Conservation (phyloP, 495 filamentous ascomycete species). For the Cercophora sp. region DNA sequence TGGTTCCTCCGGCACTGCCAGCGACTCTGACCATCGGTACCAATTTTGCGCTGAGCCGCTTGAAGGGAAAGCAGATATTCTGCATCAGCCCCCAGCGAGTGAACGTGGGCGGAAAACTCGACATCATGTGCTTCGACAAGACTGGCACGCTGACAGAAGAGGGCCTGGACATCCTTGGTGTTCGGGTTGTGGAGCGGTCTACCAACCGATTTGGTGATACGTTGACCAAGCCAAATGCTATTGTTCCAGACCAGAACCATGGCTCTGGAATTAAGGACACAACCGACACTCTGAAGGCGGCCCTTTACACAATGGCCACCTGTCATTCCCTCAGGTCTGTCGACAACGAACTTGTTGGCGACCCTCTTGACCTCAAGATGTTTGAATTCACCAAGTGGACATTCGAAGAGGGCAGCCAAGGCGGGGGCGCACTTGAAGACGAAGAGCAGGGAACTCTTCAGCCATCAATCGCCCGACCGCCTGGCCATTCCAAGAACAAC, state of each 20-base stretch:
- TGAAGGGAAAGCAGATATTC: constrained; percentile 86
- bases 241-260: constrained; percentile 54
- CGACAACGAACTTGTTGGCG: constrained; percentile 83
- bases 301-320: constrained; percentile 92
- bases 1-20: constrained; percentile 94
- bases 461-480: constrained; percentile 83
- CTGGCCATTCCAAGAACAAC: constrained; percentile 54
- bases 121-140: constrained; percentile 97
- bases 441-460: constrained; percentile 64
- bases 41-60: constrained; percentile 83
- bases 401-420: constrained; percentile 78
- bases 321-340: constrained; percentile 88
- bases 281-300: constrained; percentile 62
- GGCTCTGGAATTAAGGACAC: constrained; percentile 53
- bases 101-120: constrained; percentile 92
- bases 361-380: constrained; percentile 97
- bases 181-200: constrained; percentile 66
- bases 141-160: constrained; percentile 98
- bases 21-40: constrained; percentile 95
- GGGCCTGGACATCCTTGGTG: constrained; percentile 89
- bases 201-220: constrained; percentile 51
- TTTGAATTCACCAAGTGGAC: constrained; percentile 96
- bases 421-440: constrained; percentile 51
- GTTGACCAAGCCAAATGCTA: constrained; percentile 41
- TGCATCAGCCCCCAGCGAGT: constrained; percentile 97